Base-by-base conservation (phyloP, 768 basidiomycete species). In the Calocybe gangraenosa region DNA sequence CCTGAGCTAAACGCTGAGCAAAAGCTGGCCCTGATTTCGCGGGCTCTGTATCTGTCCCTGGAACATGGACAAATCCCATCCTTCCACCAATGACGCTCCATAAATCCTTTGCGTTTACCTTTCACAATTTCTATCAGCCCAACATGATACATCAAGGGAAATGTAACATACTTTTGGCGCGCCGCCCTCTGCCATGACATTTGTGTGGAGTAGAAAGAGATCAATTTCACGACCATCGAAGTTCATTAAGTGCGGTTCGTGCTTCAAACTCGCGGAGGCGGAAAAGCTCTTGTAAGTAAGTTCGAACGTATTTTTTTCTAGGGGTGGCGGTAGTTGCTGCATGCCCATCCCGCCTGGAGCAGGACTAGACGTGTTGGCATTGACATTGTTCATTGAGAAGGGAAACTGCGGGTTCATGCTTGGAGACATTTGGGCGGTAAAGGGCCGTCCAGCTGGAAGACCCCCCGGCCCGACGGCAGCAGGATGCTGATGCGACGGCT, bases 71-170 rank as follows among this genome's bases (percentile, higher is more conserved):
- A 54, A 82, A 78, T 14, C 79, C 81, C 62, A 89, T 68, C 18
- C 73, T 74, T n/a, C 75, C 86, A 14, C 76, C 87, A 45, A 89
- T 76, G 36, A 82, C 65, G 13, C 74, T 55, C 87, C 86, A 88
- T 47, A 70, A 49, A 25, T 85, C 83, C 37, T 74, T 72, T 46
- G 65, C 63, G 19, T 66, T 66, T 10, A 83, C 75, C 82, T 84
- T 42, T n/a, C 21, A 36, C 35, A 34, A 7, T n/a, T n/a, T 6
- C 34, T 11, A 41, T 28, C 22, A 34, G 15, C 7, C 15, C 25
- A 28, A 11, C 25, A 56, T 39, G 32, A 44, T 19, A 13, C 20
- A n/a, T 13, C 17, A 30, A 18, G 6, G 15, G 32, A 42, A 5
- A 22, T 34, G 44, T 30, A 13, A 64, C 68, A 55, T 55, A 82